Base-by-base conservation (phyloP, 495 filamentous ascomycete genomes). In the Tuber brumale region DNA sequence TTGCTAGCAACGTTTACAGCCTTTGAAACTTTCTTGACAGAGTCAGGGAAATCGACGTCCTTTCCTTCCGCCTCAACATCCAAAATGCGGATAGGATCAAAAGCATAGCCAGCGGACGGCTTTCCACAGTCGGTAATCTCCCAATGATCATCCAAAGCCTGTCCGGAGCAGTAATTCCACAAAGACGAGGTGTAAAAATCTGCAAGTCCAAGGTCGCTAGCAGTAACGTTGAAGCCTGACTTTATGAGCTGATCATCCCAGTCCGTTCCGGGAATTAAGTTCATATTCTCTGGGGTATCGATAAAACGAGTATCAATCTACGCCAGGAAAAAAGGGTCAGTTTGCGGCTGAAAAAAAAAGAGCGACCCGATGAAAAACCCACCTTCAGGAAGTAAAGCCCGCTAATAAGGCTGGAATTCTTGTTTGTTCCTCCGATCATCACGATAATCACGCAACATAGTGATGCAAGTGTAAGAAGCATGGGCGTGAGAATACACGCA, bases 161-260 rank as follows among this genome's bases (percentile, higher is more conserved):
- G 85, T 69, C 89, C 89, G 23, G 87, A 86, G 87, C 95, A 98
- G 89, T 94, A 97, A 82, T 92, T 91, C 92, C 92, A 97, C 42
- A 99, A 87, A 77, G 88, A 89, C 82, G 97, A 87, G 72, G 89
- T 88, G 88, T 98, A 98, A 81, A 90, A 88, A 84, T 96, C 90
- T 73, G 86, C 87, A 69, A 98, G 86, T 39, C 87, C 86, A 41
- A 90, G 86, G 16, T 90, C 86, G 2, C 83, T 74, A 39, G 89
- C 87, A 18, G 86, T 86, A 76, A 89, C 39, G 81, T 86, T 88
- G 71, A 77, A 74, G 12, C 76, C 73, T 12, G 75, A 76, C 35
- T 74, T 77, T 44, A 85, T 35, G 44, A 81, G 73, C 12, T 79
- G 70, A 16, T 75, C 39, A 39, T 84, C 75, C 39, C 76, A 72